phyloP scores from a whole-genome alignment of 78 protist genomes.

The Tieghemostelium lacteum region DNA sequence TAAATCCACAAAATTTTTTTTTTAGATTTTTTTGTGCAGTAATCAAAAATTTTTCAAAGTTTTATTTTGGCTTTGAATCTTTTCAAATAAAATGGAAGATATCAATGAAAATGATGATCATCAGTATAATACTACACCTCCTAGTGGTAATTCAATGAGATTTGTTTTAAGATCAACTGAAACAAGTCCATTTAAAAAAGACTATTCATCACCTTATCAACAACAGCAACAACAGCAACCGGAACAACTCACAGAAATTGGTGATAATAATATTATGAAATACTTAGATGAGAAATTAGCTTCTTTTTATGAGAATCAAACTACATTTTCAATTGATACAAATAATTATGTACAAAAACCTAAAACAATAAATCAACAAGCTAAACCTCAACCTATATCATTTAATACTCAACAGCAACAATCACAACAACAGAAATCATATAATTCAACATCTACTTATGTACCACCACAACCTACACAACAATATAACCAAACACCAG shows the following conservation, averaged over 20 bases:
- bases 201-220: not conserved
- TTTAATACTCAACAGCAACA: not conserved
- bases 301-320: too few relatives aligned
- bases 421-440: not conserved
- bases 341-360: not conserved
- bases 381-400: not conserved
- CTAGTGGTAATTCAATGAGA: conserved; percentile 14
- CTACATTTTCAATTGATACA: not conserved
- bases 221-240: too few relatives aligned
- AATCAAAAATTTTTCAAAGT: too few relatives aligned
- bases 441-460: not conserved
- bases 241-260: too few relatives aligned
- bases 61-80: too few relatives aligned
- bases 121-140: not conserved
- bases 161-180: conserved; percentile 27
- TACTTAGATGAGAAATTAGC: conserved; percentile 8
- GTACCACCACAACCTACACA: too few relatives aligned
- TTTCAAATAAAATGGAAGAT: too few relatives aligned
- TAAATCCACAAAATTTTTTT: too few relatives aligned
- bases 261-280: not conserved
- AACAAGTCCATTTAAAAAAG: not conserved
- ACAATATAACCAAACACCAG: too few relatives aligned
- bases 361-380: not conserved
- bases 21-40: too few relatives aligned
- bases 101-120: too few relatives aligned